Evolutionary conservation across 371 early-diverging fungal species (phyloP).

Genomic region (Dinochytrium kinnereticum): DNA sequence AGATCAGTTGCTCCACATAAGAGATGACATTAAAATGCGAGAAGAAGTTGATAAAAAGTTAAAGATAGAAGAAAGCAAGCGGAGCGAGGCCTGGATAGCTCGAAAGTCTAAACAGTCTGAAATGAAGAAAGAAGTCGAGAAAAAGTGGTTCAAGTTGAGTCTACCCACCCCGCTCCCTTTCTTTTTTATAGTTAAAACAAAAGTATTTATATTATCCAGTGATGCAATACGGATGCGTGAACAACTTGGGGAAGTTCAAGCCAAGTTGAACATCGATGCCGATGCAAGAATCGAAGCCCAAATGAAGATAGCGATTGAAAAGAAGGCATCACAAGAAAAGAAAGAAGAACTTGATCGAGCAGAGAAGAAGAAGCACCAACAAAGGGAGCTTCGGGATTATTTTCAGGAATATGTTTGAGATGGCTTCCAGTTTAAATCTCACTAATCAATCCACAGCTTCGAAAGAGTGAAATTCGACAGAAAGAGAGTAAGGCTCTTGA

Average conservation of each 20-base stretch:
- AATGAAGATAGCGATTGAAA: conserved; percentile 32
- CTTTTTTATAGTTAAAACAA: not conserved
- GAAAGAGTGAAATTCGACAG: conserved; percentile 7
- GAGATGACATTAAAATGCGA: conserved; percentile 8
- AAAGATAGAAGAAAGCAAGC: conserved; percentile 26
- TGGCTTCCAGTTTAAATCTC: not conserved
- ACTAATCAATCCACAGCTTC: conserved; percentile 21
- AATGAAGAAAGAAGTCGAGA: conserved; percentile 42
- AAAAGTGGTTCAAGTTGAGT: conserved; percentile 40
- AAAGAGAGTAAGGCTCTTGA: conserved; percentile 24
- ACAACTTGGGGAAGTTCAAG: conserved; percentile 35
- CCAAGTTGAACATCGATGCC: conserved; percentile 12
- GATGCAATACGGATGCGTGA: conserved; percentile 33
- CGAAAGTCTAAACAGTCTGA: conserved; percentile 35
- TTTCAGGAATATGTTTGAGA: conserved; percentile 22
- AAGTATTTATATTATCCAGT: conserved; percentile 19
- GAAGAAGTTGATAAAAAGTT: conserved; percentile 1
- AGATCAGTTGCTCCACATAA: conserved; percentile 24
- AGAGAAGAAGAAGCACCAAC: conserved; percentile 23
- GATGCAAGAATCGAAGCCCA: conserved; percentile 42
- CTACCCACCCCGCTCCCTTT: not conserved
- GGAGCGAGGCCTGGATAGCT: conserved; percentile 37
- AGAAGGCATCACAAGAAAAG: conserved; percentile 28
- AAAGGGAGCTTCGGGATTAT: conserved; percentile 30
- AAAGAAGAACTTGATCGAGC: conserved; percentile 22